phyloP scores from a whole-genome alignment of 75 land plant species.

The Isoetes taiwanensis region DNA sequence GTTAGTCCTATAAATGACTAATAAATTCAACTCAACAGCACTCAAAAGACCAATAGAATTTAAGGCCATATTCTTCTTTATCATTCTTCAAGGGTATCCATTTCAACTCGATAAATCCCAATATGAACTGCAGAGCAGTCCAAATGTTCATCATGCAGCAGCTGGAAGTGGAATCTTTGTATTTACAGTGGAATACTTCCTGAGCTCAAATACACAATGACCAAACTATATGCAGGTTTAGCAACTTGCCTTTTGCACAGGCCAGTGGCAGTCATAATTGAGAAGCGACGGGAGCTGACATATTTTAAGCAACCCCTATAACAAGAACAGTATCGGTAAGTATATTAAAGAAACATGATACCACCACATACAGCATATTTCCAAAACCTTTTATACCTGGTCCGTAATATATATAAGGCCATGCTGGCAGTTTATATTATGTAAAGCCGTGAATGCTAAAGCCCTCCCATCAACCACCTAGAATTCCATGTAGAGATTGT shows the following conservation, averaged over 20 bases:
- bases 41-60: too few relatives aligned
- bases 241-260: constrained; percentile 62
- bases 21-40: not conserved
- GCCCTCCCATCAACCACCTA: constrained; percentile 77
- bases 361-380: not conserved
- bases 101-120: too few relatives aligned
- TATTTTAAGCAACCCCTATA: constrained; percentile 75
- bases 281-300: constrained; percentile 67
- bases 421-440: constrained; percentile 91
- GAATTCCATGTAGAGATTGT: too few relatives aligned
- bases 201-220: not conserved
- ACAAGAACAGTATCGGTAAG: not conserved
- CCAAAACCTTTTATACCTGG: constrained; percentile 33
- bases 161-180: too few relatives aligned
- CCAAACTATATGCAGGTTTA: not conserved
- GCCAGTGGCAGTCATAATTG: constrained; percentile 91
- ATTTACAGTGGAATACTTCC: too few relatives aligned
- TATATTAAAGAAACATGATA: not conserved
- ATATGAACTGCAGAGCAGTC: too few relatives aligned
- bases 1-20: not conserved
- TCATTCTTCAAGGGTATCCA: too few relatives aligned
- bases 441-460: constrained; percentile 86
- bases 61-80: too few relatives aligned
- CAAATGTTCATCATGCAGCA: too few relatives aligned
- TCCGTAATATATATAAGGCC: constrained; percentile 87